Conservation (phyloP, 805 yeast genomes). For the Candida sonorensis region DNA sequence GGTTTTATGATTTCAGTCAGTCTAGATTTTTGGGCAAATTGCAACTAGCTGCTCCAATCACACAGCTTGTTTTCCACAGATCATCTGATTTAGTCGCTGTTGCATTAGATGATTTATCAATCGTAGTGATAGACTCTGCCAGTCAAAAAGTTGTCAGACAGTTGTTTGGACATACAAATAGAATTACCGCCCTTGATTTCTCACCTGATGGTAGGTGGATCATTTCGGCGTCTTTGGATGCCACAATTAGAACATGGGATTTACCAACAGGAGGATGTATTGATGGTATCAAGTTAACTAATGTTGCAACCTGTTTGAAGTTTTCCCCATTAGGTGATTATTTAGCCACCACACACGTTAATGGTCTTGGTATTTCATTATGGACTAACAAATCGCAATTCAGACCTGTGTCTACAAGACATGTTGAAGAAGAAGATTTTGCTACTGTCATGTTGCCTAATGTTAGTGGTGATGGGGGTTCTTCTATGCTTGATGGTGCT, state of each 20-base stretch:
- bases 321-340: constrained; percentile 86
- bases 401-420: constrained; percentile 65
- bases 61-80: constrained; percentile 69
- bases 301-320: constrained; percentile 73
- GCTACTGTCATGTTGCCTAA: constrained; percentile 60
- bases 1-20: constrained; percentile 77
- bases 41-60: constrained; percentile 68
- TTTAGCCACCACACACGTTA: constrained; percentile 87
- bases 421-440: constrained; percentile 72
- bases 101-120: constrained; percentile 78
- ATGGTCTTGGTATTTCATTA: constrained; percentile 80
- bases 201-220: constrained; percentile 96
- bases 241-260: constrained; percentile 94
- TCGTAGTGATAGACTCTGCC: constrained; percentile 73
- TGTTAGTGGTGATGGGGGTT: constrained; percentile 71
- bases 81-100: constrained; percentile 81
- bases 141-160: constrained; percentile 82
- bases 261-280: constrained; percentile 95
- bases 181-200: constrained; percentile 83
- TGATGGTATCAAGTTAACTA: constrained; percentile 76
- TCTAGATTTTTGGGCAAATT: constrained; percentile 63
- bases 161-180: constrained; percentile 81
- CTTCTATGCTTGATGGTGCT: constrained; percentile 71
- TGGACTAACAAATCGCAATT: constrained; percentile 94
- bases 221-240: constrained; percentile 73